Evolutionary conservation across 2,329 filamentous ascomycete species (phyloP).

Genomic region (Trichoderma citrinoviride): DNA sequence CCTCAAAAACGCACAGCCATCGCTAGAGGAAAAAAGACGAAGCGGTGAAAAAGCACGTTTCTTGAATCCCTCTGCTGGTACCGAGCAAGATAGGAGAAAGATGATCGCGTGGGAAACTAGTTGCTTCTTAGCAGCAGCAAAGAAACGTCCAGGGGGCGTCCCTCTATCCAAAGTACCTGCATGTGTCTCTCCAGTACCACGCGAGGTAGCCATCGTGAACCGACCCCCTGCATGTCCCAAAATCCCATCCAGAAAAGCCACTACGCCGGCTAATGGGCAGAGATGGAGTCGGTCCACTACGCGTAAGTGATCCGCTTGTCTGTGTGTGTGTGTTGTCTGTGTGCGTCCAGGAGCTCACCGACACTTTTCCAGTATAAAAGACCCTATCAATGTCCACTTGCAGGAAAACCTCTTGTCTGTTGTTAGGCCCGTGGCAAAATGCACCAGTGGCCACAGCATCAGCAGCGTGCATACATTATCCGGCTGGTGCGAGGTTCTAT

Average conservation of each 20-base stretch:
- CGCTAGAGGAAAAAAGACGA: not conserved
- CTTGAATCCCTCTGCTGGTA: not conserved
- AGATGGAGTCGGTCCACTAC: not conserved
- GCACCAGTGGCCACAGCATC: not conserved
- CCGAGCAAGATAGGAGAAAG: not conserved
- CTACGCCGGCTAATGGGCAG: not conserved
- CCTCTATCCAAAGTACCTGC: not conserved
- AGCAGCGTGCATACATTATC: not conserved
- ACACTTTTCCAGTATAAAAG: not conserved
- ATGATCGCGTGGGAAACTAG: not conserved
- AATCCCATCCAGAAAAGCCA: not conserved
- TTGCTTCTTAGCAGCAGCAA: no score
- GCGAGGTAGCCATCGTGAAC: not conserved
- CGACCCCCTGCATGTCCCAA: not conserved
- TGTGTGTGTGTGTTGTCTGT: not conserved
- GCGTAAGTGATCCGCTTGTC: not conserved
- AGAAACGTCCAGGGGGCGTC: not conserved
- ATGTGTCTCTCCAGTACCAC: not conserved
- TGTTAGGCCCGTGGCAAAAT: not conserved
- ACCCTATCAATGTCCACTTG: not conserved
- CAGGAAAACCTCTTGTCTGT: no score
- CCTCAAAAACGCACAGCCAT: not conserved
- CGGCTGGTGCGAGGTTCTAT: not conserved
- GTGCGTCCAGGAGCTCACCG: not conserved
- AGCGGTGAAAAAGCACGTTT: not conserved